Percentiles rank a stretch among this genome's conserved stretches.
phyloP scores from a whole-genome alignment of 2,329 filamentous ascomycete species.

The Colletotrichum camelliae region DNA sequence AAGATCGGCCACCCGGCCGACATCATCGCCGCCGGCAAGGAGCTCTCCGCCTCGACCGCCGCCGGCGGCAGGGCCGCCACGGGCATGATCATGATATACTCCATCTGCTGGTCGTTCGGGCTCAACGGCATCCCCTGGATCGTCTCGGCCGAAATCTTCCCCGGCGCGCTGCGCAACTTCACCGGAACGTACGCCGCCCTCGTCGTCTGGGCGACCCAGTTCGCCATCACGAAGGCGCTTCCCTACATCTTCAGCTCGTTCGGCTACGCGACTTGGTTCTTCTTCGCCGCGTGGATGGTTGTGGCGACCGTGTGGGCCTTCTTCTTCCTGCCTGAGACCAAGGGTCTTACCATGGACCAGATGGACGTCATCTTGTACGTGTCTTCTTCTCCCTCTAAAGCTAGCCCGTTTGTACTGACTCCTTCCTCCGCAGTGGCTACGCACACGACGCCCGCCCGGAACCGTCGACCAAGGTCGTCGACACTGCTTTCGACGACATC shows the following conservation, averaged over 20 bases:
- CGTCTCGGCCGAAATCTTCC: constrained; percentile 49
- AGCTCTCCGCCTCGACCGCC: constrained; percentile 43
- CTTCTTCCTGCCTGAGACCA: constrained; percentile 60
- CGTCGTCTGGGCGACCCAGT: constrained; percentile 45
- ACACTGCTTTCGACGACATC: background rate
- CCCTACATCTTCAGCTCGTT: constrained; percentile 50
- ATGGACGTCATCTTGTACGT: constrained; percentile 43
- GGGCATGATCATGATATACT: constrained; percentile 60
- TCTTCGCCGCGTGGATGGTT: constrained; percentile 59
- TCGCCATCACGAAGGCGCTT: constrained; percentile 47
- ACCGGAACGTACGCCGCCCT: constrained; percentile 46
- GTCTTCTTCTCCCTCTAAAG: too few relatives aligned
- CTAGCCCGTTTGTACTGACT: too few relatives aligned
- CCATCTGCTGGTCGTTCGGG: constrained; percentile 52
- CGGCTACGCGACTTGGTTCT: constrained; percentile 60
- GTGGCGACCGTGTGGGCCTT: constrained; percentile 52
- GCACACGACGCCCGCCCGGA: constrained; percentile 7
- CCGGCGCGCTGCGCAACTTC: constrained; percentile 45
- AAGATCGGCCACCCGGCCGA: constrained; percentile 53
- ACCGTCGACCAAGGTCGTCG: background rate
- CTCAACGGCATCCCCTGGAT: constrained; percentile 53
- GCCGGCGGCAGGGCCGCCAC: constrained; percentile 58
- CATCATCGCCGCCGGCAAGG: constrained; percentile 46
- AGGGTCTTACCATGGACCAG: constrained; percentile 57
- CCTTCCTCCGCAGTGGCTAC: background rate